Evolutionary conservation across 495 filamentous ascomycete species (phyloP).

Genomic region (Patellaria atrata): DNA sequence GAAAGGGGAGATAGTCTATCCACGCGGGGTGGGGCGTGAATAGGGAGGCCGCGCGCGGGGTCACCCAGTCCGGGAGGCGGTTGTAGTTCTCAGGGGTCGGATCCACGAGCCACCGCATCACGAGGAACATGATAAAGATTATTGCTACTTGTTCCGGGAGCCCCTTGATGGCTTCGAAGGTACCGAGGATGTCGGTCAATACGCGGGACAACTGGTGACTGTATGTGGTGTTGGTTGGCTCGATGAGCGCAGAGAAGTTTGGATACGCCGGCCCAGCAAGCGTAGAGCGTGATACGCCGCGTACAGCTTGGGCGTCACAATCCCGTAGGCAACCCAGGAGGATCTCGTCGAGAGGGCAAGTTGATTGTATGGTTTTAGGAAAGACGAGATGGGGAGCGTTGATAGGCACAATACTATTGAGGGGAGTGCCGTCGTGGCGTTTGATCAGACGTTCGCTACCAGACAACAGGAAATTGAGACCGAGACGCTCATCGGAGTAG

Average conservation of each 20-base stretch:
- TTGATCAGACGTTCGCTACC: constrained; percentile 22
- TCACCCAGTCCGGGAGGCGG: constrained; percentile 52
- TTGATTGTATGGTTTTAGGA: constrained; percentile 45
- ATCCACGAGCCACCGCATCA: constrained; percentile 69
- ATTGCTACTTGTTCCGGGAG: constrained; percentile 67
- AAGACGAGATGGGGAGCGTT: constrained; percentile 32
- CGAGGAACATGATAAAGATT: constrained; percentile 67
- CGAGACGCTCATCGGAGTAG: constrained; percentile 34
- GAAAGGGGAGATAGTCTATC: constrained; percentile 68
- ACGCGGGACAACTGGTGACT: constrained; percentile 67
- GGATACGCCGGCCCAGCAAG: constrained; percentile 62
- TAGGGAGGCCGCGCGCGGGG: constrained; percentile 46
- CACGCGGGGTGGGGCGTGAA: constrained; percentile 53
- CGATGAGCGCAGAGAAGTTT: constrained; percentile 56
- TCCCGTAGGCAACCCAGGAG: constrained; percentile 65
- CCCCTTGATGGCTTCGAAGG: constrained; percentile 51
- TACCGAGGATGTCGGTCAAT: constrained; percentile 64
- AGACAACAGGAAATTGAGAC: constrained; percentile 54
- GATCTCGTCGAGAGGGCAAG: constrained; percentile 58
- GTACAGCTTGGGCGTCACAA: constrained; percentile 45
- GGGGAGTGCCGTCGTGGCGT: constrained; percentile 27
- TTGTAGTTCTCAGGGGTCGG: constrained; percentile 62
- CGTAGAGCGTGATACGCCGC: constrained; percentile 43
- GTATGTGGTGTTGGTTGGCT: constrained; percentile 42
- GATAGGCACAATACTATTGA: constrained; percentile 14